Evolutionary conservation across 345 rosid genomes (phyloP).

Genomic region (Salix koriyanagi): DNA sequence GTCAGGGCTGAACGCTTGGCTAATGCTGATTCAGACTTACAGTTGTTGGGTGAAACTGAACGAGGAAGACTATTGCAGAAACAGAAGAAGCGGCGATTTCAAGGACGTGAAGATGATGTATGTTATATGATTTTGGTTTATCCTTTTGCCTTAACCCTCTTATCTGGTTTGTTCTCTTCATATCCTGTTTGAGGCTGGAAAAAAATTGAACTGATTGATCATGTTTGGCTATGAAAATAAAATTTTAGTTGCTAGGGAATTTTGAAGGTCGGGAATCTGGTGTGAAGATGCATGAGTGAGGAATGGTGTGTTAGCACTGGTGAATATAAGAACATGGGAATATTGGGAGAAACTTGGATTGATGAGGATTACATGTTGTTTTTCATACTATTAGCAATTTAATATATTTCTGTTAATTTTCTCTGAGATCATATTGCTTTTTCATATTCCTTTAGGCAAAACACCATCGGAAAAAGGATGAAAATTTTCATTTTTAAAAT

Average conservation of each 20-base stretch:
- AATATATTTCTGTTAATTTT: neutral
- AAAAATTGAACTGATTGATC: neutral
- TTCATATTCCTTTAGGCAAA: neutral
- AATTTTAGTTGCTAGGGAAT: conserved; percentile 1
- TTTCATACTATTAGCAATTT: neutral
- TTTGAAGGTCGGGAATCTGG: neutral
- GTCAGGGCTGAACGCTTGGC: conserved; percentile 75
- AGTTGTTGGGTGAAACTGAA: conserved; percentile 67
- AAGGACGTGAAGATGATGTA: conserved; percentile 94
- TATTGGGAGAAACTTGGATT: neutral
- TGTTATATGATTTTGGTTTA: conserved; percentile 19
- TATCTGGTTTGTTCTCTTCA: neutral
- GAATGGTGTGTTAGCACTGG: neutral
- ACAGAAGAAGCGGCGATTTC: conserved; percentile 83
- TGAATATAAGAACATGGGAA: neutral
- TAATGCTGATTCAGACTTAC: conserved; percentile 73
- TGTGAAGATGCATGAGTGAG: neutral
- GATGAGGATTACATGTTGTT: neutral
- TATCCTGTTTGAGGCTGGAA: neutral
- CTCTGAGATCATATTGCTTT: neutral
- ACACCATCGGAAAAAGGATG: too few relatives aligned
- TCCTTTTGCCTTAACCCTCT: neutral
- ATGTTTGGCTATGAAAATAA: neutral
- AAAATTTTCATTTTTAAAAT: too few relatives aligned
- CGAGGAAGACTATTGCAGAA: conserved; percentile 73